phyloP scores from a whole-genome alignment of 2,329 filamentous ascomycete genomes.

The Massarina eburnea region DNA sequence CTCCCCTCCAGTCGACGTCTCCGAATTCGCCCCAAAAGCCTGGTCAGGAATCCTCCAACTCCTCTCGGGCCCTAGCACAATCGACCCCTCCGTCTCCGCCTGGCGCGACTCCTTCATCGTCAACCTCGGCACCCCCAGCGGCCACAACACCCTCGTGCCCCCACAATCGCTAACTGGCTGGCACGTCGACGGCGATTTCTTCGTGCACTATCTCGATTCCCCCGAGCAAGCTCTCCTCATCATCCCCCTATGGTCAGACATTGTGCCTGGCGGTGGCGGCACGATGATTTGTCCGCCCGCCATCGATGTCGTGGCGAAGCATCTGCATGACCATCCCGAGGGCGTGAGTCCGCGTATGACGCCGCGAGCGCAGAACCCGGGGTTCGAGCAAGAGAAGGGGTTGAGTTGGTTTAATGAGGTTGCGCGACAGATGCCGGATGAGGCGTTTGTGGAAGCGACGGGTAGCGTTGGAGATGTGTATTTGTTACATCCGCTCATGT shows the following conservation, averaged over 20 bases:
- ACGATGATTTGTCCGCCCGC: conserved; percentile 66
- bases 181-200: conserved; percentile 74
- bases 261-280: conserved; percentile 62
- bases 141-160: conserved; percentile 52
- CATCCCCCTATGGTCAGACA: conserved; percentile 68
- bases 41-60: conserved; percentile 69
- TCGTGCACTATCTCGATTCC: conserved; percentile 70
- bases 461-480: conserved; percentile 60
- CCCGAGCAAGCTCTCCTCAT: conserved; percentile 70
- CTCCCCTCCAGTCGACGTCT: no score
- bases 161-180: conserved; percentile 60
- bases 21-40: conserved; percentile 63
- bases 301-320: conserved; percentile 59
- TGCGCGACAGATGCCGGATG: conserved; percentile 35
- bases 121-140: conserved; percentile 61
- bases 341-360: conserved; percentile 68
- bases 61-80: conserved; percentile 58
- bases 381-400: conserved; percentile 48
- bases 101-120: conserved; percentile 72
- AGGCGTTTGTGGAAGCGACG: conserved; percentile 57
- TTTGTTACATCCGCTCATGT: conserved; percentile 62
- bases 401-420: conserved; percentile 51
- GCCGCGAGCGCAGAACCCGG: conserved; percentile 52
- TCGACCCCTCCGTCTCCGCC: conserved; percentile 46
- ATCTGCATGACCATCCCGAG: conserved; percentile 62